A percentile compares a stretch with the other conserved stretches of the same genome.
Conservation (phyloP, 202 grass and related monocot genomes). For the Zoysia matrella region DNA sequence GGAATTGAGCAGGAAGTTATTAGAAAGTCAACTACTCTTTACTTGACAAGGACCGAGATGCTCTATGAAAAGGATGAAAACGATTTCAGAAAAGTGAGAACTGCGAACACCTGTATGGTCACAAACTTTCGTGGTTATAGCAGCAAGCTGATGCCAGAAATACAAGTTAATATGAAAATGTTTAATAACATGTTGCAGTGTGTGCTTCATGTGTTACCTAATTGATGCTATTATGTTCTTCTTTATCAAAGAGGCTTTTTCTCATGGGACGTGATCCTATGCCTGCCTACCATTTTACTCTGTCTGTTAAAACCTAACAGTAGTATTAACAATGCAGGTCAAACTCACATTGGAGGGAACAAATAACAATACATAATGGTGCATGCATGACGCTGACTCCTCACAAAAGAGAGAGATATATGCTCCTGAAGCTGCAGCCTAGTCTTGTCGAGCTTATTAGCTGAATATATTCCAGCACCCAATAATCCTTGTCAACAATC, state of each 20-base stretch:
- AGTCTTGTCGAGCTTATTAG: neutral
- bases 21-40: slow-evolving; percentile 42
- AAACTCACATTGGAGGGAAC: slow-evolving; percentile 43
- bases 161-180: neutral
- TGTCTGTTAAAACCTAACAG: neutral
- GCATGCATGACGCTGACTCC: slow-evolving; percentile 42
- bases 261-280: slow-evolving; percentile 1
- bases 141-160: neutral
- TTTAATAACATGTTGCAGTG: neutral
- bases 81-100: slow-evolving; percentile 17
- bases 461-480: slow-evolving; percentile 43
- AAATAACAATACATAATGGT: slow-evolving; percentile 43
- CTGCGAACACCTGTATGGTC: slow-evolving; percentile 4
- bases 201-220: neutral
- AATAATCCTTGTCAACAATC: neutral
- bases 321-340: neutral
- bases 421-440: too few relatives aligned
- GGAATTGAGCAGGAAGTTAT: slow-evolving; percentile 25
- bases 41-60: slow-evolving; percentile 45
- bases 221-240: neutral
- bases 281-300: neutral
- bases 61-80: slow-evolving; percentile 37
- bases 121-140: slow-evolving; percentile 14
- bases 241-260: slow-evolving; percentile 12
- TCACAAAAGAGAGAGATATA: slow-evolving; percentile 28